These are phyloP conservation scores for Acorus calamus DNA, from an alignment of 106 monocot genomes.

Conservation along the genomic window DNA sequence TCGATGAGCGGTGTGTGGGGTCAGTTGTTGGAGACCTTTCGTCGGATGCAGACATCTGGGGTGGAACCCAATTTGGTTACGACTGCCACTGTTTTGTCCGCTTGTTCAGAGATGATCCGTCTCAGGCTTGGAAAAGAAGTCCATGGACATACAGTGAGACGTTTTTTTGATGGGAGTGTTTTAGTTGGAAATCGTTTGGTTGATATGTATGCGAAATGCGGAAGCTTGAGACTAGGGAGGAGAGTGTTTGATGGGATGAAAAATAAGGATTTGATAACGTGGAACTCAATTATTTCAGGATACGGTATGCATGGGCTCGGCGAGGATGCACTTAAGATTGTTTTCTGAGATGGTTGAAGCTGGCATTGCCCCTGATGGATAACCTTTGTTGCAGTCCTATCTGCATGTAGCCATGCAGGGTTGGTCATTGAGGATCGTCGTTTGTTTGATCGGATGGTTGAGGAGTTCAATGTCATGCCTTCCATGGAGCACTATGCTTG, in stretches of 20 bases:
- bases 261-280: slow-evolving; percentile 33
- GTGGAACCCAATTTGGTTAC: slow-evolving; percentile 29
- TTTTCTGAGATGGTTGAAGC: slow-evolving; percentile 31
- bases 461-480: slow-evolving; percentile 23
- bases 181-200: slow-evolving; percentile 35
- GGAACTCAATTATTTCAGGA: slow-evolving; percentile 39
- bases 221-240: slow-evolving; percentile 10
- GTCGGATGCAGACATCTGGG: slow-evolving; percentile 23
- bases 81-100: slow-evolving; percentile 24
- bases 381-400: slow-evolving; percentile 45
- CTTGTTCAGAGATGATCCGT: slow-evolving; percentile 29
- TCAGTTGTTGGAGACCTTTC: slow-evolving; percentile 28
- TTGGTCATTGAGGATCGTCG: slow-evolving; percentile 27
- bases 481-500: slow-evolving; percentile 70
- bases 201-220: slow-evolving; percentile 45
- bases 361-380: slow-evolving; percentile 35
- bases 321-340: slow-evolving; percentile 20
- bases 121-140: slow-evolving; percentile 31
- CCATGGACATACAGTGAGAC: slow-evolving; percentile 28
- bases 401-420: slow-evolving; percentile 56
- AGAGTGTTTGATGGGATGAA: slow-evolving; percentile 27
- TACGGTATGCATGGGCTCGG: slow-evolving; percentile 34
- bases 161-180: slow-evolving; percentile 12
- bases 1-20: slow-evolving; percentile 14
- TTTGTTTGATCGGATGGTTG: slow-evolving; percentile 37